These are phyloP conservation scores for Fusarium protoensiforme DNA, from an alignment of 2,329 filamentous ascomycete species.

Conservation along the genomic window DNA sequence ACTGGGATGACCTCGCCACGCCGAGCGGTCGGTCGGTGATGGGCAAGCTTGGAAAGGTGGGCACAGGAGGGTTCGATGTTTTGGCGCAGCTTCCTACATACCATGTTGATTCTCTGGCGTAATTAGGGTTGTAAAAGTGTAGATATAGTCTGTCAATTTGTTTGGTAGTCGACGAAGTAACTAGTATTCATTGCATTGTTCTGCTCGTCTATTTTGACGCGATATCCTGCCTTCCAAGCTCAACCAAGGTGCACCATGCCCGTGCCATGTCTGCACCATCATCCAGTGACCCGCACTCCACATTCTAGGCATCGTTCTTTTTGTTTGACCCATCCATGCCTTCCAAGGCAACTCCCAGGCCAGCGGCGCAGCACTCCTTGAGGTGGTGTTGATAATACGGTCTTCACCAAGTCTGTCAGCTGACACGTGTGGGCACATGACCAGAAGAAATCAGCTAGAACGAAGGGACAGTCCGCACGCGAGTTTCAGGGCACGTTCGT, in stretches of 20 bases:
- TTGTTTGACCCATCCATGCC: not conserved
- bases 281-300: not conserved
- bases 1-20: conserved; percentile 87
- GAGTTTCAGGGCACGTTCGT: not conserved
- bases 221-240: not conserved
- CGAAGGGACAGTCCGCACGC: not conserved
- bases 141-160: conserved; percentile 27
- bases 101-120: conserved; percentile 52
- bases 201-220: not conserved
- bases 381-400: not conserved
- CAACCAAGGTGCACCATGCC: not conserved
- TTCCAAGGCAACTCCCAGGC: not conserved
- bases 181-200: conserved; percentile 3
- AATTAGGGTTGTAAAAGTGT: conserved; percentile 35
- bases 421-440: not conserved
- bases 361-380: not conserved
- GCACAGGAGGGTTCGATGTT: conserved; percentile 93
- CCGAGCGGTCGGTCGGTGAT: conserved; percentile 91
- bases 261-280: not conserved
- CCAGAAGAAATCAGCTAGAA: not conserved
- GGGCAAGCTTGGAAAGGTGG: conserved; percentile 82
- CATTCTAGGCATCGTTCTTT: not conserved
- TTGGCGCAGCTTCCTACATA: conserved; percentile 70
- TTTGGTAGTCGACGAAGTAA: conserved; percentile 14
- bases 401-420: not conserved